Percentiles rank a stretch among this genome's conserved stretches.
phyloP scores from a whole-genome alignment of 257 asterid genomes.

The Nicotiana sylvestris region DNA sequence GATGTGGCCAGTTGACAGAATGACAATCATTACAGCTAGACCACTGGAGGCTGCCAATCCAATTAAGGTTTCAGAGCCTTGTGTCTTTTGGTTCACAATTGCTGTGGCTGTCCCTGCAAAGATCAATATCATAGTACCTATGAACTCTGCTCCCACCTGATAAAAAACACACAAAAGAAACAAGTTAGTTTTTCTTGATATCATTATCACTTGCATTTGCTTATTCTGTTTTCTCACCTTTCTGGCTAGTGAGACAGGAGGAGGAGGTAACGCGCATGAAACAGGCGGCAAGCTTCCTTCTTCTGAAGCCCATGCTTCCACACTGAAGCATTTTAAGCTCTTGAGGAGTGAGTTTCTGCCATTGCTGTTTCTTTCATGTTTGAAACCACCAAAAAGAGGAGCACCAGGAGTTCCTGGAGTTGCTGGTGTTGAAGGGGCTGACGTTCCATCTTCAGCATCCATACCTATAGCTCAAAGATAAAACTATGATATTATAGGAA shows the following conservation, averaged over 20 bases:
- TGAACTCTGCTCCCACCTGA: conserved; percentile 92
- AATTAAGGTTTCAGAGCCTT: conserved; percentile 66
- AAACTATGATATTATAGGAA: neutral
- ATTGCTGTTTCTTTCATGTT: conserved; percentile 27
- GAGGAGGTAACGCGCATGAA: conserved; percentile 58
- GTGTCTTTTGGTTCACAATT: conserved; percentile 68
- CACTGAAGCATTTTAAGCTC: conserved; percentile 59
- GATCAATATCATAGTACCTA: conserved; percentile 71
- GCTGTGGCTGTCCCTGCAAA: conserved; percentile 72
- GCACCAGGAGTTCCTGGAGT: conserved; percentile 70
- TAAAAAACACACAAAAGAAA: no score
- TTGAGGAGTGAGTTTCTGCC: conserved; percentile 41
- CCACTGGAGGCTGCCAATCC: conserved; percentile 74
- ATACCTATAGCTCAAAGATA: conserved; percentile 14
- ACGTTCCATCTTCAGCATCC: conserved; percentile 52
- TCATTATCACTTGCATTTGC: no score
- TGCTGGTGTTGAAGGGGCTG: conserved; percentile 68
- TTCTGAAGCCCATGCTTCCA: conserved; percentile 55
- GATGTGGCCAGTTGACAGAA: conserved; percentile 91
- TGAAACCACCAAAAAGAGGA: conserved; percentile 56
- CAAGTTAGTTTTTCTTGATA: no score
- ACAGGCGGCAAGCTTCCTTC: conserved; percentile 62
- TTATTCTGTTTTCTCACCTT: conserved; percentile 32
- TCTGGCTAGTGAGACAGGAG: conserved; percentile 70
- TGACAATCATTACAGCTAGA: conserved; percentile 83